Percentiles rank a stretch among this genome's conserved stretches.
phyloP scores from a whole-genome alignment of 139 green algal species.

The Edaphochlamys debaryana region DNA sequence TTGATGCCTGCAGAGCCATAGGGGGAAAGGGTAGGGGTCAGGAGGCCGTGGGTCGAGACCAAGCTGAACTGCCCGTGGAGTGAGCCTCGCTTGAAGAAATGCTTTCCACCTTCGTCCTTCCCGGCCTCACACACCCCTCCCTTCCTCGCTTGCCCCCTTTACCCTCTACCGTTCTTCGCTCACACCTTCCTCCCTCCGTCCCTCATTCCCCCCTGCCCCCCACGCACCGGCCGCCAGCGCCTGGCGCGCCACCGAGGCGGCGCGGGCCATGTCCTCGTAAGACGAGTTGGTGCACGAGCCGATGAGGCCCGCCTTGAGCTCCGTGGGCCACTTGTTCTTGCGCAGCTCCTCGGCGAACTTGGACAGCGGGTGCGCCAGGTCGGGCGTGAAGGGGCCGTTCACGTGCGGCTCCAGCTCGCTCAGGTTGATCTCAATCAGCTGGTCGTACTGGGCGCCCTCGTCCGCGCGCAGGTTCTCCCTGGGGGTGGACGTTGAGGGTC shows the following conservation, averaged over 20 bases:
- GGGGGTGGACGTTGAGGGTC: no score
- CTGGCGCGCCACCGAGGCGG: conserved; percentile 83
- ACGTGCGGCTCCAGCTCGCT: conserved; percentile 92
- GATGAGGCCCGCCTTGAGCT: conserved; percentile 90
- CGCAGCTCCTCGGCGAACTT: conserved; percentile 82
- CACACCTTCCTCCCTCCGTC: no score
- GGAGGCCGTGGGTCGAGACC: no score
- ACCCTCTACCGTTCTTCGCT: no score
- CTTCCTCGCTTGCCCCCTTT: neutral
- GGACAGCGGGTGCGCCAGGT: conserved; percentile 87
- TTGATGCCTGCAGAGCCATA: conserved; percentile 74
- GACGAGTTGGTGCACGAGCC: conserved; percentile 94
- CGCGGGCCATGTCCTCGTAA: conserved; percentile 95
- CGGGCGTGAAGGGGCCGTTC: conserved; percentile 96
- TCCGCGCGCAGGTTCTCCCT: conserved; percentile 83
- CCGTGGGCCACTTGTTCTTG: conserved; percentile 82
- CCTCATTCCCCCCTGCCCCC: no score
- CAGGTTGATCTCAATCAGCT: conserved; percentile 97
- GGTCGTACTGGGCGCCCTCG: conserved; percentile 88
- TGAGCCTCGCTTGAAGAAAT: no score
- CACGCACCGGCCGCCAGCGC: conserved; percentile 67
- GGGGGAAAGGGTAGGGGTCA: neutral
- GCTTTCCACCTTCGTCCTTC: no score
- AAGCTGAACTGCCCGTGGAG: no score
- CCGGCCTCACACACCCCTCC: no score